phyloP scores from a whole-genome alignment of 1,139 yeast species.

The Suhomyces wounanorum region DNA sequence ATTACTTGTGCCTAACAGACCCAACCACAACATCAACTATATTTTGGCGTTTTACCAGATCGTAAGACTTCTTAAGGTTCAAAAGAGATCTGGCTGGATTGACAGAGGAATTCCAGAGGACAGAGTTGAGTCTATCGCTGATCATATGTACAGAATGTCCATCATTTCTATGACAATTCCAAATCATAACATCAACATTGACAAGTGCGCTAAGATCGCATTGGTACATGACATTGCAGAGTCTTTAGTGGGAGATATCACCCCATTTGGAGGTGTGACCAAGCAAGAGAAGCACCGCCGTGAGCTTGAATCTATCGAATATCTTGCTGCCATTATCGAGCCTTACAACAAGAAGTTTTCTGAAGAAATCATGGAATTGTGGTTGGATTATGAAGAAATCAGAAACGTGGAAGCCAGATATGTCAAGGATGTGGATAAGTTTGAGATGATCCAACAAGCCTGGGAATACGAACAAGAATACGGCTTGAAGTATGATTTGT shows the following conservation, averaged over 20 bases:
- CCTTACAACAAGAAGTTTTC: slow-evolving; percentile 69
- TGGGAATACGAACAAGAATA: slow-evolving; percentile 81
- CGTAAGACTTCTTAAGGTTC: slow-evolving; percentile 72
- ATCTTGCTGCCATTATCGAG: slow-evolving; percentile 59
- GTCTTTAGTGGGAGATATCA: slow-evolving; percentile 89
- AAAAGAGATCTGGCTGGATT: slow-evolving; percentile 93
- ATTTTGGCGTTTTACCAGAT: slow-evolving; percentile 76
- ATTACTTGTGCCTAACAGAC: slow-evolving; percentile 34
- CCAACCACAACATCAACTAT: slow-evolving; percentile 40
- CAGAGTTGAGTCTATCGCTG: slow-evolving; percentile 74
- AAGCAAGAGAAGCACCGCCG: slow-evolving; percentile 76
- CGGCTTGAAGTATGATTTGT: slow-evolving; percentile 57
- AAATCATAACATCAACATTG: slow-evolving; percentile 28
- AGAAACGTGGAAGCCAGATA: slow-evolving; percentile 81
- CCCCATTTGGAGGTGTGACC: slow-evolving; percentile 77
- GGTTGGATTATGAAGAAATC: slow-evolving; percentile 91
- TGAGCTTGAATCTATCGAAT: slow-evolving; percentile 73
- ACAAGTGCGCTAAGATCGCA: slow-evolving; percentile 81
- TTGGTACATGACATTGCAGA: slow-evolving; percentile 95
- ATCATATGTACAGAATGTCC: slow-evolving; percentile 97
- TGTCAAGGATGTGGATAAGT: slow-evolving; percentile 93
- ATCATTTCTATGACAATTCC: slow-evolving; percentile 76
- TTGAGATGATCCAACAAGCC: slow-evolving; percentile 87
- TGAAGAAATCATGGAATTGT: slow-evolving; percentile 64
- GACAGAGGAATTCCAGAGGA: slow-evolving; percentile 61